Base-by-base conservation (phyloP, 768 basidiomycete genomes). In the Coprinopsis cinerea region DNA sequence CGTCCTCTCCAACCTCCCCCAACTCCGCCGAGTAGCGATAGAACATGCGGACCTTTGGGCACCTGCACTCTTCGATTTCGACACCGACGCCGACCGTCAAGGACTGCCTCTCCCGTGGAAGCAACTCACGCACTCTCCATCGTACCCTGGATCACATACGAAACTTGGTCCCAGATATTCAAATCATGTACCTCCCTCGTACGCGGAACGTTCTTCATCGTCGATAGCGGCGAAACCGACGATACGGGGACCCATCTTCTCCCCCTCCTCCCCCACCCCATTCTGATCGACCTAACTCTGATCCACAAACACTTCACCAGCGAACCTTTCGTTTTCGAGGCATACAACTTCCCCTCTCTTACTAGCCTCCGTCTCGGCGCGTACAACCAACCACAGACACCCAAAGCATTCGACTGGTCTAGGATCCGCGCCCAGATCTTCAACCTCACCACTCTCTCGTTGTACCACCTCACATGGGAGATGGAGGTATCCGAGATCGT, bases 61-160 rank as follows among this genome's bases (percentile, higher is more conserved):
- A 34, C 9, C 30, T 34, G 9, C n/a, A 9, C 30, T 34, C n/a
- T 34, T n/a, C n/a, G 9, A 39, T 10, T 9, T 39, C 11, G 36
- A 18, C 36, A 17, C 10, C 36, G 17, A 9, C 11, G 17, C 36
- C 18, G 10, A 2, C 24, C 23, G 4, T 6, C 34, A 36, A 27
- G 22, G 20, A 14, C 30, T n/a, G 15, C 23, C 15, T 10, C 17
- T 50, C 3, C 49, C 49, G 7, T 50, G 49, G 49, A 6, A 20
- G 3, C 41, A 50, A n/a, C 49, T 50, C 10, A 50, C 49, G 11
- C 49, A 50, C 25, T 50, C 26, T 28, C 32, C 10, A 50, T 50
- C n/a, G 36, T 32, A 9, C 28, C 20, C 14, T 50, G 49, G 49
- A 44, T 50, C 2, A n/a, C 1, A 1, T n/a, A 22, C n/a, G 15